A percentile compares a stretch with the other conserved stretches of the same genome.
phyloP scores from a whole-genome alignment of 306 rosid species.

The Abrus pulchellus region DNA sequence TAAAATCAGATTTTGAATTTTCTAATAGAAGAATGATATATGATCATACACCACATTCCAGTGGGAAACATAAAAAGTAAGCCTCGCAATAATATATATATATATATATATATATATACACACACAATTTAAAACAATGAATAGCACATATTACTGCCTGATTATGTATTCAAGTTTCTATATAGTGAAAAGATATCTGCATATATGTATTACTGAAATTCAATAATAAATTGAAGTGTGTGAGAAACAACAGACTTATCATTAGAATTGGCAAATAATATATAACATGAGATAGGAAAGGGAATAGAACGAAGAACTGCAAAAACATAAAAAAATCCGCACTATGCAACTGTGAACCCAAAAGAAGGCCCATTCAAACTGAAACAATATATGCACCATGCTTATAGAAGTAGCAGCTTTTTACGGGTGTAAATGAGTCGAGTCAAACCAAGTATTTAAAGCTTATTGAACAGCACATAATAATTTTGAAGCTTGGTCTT shows the following conservation, averaged over 20 bases:
- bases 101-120: neutral
- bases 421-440: no score
- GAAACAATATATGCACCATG: neutral
- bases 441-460: no score
- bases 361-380: neutral
- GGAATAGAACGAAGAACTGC: slow-evolving; percentile 12
- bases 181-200: slow-evolving; percentile 6
- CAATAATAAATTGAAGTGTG: slow-evolving; percentile 18
- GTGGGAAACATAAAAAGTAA: slow-evolving; percentile 28
- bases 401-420: neutral
- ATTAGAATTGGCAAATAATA: slow-evolving; percentile 10
- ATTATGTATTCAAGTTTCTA: slow-evolving; percentile 29
- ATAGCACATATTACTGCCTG: slow-evolving; percentile 27
- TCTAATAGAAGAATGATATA: slow-evolving; percentile 38
- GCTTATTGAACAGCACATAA: no score
- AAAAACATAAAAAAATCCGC: slow-evolving; percentile 26
- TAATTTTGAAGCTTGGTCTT: no score
- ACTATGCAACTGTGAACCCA: neutral
- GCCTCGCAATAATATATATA: slow-evolving; percentile 22
- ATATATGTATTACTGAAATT: neutral
- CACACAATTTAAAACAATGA: neutral
- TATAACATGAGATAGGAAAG: slow-evolving; percentile 31
- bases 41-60: slow-evolving; percentile 25
- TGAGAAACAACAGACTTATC: slow-evolving; percentile 13
- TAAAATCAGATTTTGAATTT: slow-evolving; percentile 38